Percentiles rank a stretch among this genome's conserved stretches.
These are phyloP conservation scores for Pseudogymnoascus sp. DNA, from an alignment of 2,329 filamentous ascomycete genomes.

Conservation along the genomic window DNA sequence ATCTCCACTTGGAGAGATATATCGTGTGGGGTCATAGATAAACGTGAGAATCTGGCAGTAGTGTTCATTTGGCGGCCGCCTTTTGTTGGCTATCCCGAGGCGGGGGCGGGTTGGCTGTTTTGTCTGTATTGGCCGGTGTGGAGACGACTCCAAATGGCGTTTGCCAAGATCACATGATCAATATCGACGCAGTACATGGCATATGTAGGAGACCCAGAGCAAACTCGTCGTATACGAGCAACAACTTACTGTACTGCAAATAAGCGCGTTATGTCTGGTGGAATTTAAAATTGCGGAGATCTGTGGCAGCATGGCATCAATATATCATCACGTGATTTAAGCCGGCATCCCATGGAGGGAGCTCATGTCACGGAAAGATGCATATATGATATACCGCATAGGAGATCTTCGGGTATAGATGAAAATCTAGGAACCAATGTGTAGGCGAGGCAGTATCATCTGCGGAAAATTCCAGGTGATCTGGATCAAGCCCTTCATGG, in stretches of 20 bases:
- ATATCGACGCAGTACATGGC: not conserved
- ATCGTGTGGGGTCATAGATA: not conserved
- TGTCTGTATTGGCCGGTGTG: conserved; percentile 1
- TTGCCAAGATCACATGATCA: conserved; percentile 3
- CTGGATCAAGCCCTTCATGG: not conserved
- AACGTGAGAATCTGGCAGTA: not conserved
- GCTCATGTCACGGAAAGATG: not conserved
- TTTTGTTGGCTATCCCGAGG: not conserved
- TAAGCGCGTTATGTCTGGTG: conserved; percentile 6
- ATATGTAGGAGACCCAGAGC: not conserved
- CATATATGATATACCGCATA: not conserved
- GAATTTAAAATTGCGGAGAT: conserved; percentile 7
- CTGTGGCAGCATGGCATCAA: not conserved
- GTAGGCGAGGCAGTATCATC: not conserved
- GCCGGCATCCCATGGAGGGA: not conserved
- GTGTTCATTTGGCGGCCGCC: not conserved
- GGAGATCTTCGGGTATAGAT: not conserved
- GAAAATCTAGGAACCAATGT: not conserved
- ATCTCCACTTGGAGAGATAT: conserved; percentile 3
- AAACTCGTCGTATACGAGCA: not conserved
- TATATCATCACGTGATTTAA: not conserved
- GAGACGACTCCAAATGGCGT: conserved; percentile 1
- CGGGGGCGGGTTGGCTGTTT: conserved; percentile 2
- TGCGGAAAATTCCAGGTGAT: not conserved
- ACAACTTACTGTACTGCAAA: not conserved